Conservation (phyloP, 2,329 filamentous ascomycete genomes). For the Catunica adiposa region DNA sequence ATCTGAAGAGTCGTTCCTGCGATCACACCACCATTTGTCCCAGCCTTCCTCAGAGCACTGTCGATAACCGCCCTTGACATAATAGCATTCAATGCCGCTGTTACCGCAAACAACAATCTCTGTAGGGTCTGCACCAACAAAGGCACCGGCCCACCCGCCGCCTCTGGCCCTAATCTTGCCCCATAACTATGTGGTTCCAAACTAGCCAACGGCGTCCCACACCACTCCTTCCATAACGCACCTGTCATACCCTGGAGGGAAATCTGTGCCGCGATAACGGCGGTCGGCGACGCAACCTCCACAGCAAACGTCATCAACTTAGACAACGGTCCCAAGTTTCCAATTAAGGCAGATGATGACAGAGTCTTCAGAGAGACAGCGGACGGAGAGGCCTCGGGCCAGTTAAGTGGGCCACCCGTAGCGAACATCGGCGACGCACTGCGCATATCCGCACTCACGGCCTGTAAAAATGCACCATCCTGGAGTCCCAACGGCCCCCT, state of each 20-base stretch:
- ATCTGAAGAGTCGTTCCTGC: conserved; percentile 56
- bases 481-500: conserved; percentile 59
- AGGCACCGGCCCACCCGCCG: conserved; percentile 49
- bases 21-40: conserved; percentile 25
- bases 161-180: conserved; percentile 46
- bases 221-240: conserved; percentile 55
- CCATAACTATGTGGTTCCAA: conserved; percentile 53
- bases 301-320: conserved; percentile 48
- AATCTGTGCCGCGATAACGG: conserved; percentile 38
- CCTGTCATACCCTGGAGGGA: conserved; percentile 50
- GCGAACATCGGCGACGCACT: conserved; percentile 4
- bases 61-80: conserved; percentile 46
- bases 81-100: conserved; percentile 59
- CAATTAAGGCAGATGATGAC: conserved; percentile 43
- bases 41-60: conserved; percentile 21
- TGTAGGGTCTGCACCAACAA: conserved; percentile 60
- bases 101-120: conserved; percentile 57
- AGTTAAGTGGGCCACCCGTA: conserved; percentile 40
- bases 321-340: conserved; percentile 51
- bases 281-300: conserved; percentile 31
- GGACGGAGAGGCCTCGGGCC: conserved; percentile 44
- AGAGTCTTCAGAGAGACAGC: conserved; percentile 42
- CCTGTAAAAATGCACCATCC: conserved; percentile 56
- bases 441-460: conserved; percentile 28
- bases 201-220: conserved; percentile 53